Base-by-base conservation (phyloP, 2,329 filamentous ascomycete genomes). In the Cladosporium sp. region DNA sequence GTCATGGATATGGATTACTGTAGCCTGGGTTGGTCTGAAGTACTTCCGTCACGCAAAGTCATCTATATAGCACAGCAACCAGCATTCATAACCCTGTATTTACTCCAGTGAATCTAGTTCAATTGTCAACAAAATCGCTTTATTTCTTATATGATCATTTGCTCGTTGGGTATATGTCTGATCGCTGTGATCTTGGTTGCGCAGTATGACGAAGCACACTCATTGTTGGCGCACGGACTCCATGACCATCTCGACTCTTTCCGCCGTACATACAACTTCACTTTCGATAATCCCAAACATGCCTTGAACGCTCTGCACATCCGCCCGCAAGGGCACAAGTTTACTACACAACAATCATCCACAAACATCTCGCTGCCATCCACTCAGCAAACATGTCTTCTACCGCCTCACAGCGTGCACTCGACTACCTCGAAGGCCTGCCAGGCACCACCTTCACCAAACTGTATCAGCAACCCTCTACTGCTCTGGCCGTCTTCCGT, bases 1-100 rank as follows among this genome's bases (percentile, higher is more conserved):
- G 91, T 93, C 93, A 21, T 99, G 95, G 95, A 92, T 98, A 6
- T 99, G 95, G 95, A 95, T 98, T 21, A 88, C 97, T 14, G 89
- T 96, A 66, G 95, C 96, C 12, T 99, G 95, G 95, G 90, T 98
- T 58, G 95, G 95, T 28, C 98, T 99, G 94, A 99, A 99, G 78
- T 98, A 98, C 78, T 99, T 99, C 76, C 88, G 93, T 72, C 95
- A 99, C 82, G 94, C 95, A 37, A 97, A 97, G 31, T 63, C 61
- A 8, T 63, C 61, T 26, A 63, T 63, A 23, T 63, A 56, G n/a
- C 21, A 55, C 16, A 46, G n/a, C 40, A 46, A 12, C n/a, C 14
- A 11, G 5, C n/a, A 5, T 46, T 21, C 8, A 21, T 11, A 21
- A 5, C 12, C 8, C n/a, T 46, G 40, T 8, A n/a, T n/a, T 46